Conservation (phyloP, 2,329 filamentous ascomycete genomes). For the Sclerotinia minor region DNA sequence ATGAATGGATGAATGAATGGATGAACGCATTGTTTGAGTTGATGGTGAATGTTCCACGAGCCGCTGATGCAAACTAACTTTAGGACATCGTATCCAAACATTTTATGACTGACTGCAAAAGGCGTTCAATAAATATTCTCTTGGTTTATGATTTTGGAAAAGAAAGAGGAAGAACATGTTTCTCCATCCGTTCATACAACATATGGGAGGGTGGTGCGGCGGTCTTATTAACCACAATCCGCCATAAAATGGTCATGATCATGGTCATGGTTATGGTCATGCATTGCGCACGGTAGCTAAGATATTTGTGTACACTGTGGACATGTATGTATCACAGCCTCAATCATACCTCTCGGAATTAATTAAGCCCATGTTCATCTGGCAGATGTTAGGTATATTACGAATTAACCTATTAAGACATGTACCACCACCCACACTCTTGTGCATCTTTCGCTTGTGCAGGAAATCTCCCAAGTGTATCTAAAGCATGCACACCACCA, state of each 20-base stretch:
- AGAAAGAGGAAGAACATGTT: neutral
- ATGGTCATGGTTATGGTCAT: slow-evolving; percentile 20
- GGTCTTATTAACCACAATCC: slow-evolving; percentile 15
- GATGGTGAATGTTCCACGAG: neutral
- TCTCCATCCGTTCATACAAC: neutral
- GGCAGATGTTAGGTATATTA: slow-evolving; percentile 15
- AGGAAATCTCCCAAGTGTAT: slow-evolving; percentile 11
- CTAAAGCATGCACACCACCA: slow-evolving; percentile 5
- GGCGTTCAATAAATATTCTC: neutral
- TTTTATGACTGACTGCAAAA: neutral
- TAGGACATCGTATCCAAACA: neutral
- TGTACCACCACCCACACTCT: slow-evolving; percentile 5
- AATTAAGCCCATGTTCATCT: slow-evolving; percentile 23
- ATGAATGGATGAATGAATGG: too few relatives aligned
- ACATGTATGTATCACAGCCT: slow-evolving; percentile 24
- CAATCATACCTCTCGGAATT: slow-evolving; percentile 20
- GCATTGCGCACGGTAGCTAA: slow-evolving; percentile 17
- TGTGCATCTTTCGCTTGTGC: slow-evolving; percentile 16
- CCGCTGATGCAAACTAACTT: neutral
- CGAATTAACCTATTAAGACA: slow-evolving; percentile 1
- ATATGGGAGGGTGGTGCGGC: slow-evolving; percentile 6
- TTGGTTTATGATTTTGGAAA: neutral
- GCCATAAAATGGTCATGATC: slow-evolving; percentile 10
- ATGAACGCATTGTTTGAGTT: neutral
- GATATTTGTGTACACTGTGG: slow-evolving; percentile 14